phyloP scores from a whole-genome alignment of 2,329 filamentous ascomycete species.

The Penicillium sp. region DNA sequence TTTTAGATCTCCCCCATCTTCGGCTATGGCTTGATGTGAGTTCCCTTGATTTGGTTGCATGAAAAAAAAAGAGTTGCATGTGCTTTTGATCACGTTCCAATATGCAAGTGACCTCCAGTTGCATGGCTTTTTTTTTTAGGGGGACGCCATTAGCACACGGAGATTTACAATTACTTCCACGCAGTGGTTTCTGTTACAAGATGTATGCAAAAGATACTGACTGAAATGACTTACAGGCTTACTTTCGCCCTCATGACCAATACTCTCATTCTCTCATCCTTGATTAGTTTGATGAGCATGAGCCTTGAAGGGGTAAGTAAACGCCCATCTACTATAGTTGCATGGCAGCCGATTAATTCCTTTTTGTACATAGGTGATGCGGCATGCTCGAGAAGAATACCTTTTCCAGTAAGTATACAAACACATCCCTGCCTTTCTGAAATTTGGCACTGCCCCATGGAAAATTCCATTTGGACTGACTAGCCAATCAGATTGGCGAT shows the following conservation, averaged over 20 bases:
- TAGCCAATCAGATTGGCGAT: constrained; percentile 39
- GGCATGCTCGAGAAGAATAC: constrained; percentile 62
- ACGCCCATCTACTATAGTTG: constrained; percentile 13
- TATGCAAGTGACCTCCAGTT: constrained; percentile 12
- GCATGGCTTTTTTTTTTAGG: not conserved
- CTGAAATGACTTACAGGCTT: constrained; percentile 41
- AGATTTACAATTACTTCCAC: constrained; percentile 20
- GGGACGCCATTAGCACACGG: not conserved
- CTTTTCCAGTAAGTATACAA: constrained; percentile 55
- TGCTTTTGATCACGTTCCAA: constrained; percentile 37
- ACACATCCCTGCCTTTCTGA: not conserved
- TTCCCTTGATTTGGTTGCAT: constrained; percentile 19
- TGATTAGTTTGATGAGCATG: constrained; percentile 60
- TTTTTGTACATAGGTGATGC: constrained; percentile 51
- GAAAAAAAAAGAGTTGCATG: constrained; percentile 28
- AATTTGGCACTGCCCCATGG: constrained; percentile 1
- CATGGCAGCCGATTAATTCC: not conserved
- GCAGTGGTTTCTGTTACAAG: constrained; percentile 1
- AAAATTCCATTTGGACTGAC: constrained; percentile 9
- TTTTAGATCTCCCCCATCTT: constrained; percentile 43
- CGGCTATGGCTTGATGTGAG: constrained; percentile 43
- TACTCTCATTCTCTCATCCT: constrained; percentile 59
- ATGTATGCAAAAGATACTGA: constrained; percentile 15
- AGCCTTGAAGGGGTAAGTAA: constrained; percentile 55
- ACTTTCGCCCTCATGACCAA: constrained; percentile 62